phyloP scores from a whole-genome alignment of 2,329 filamentous ascomycete genomes.

The Botrytis fabae region DNA sequence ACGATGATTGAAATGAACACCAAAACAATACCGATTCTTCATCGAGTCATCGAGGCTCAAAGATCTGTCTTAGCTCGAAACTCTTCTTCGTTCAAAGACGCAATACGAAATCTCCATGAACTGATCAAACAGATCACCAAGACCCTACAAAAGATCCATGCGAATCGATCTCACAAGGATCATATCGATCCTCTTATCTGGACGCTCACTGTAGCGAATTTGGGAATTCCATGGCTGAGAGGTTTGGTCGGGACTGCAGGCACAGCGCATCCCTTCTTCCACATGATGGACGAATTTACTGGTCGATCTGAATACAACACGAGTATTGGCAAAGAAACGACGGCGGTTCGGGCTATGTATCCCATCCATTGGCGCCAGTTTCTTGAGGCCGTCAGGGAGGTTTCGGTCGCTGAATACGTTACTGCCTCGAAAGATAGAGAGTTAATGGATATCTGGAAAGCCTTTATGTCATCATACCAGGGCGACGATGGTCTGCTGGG shows the following conservation, averaged over 20 bases:
- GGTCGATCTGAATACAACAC: background rate
- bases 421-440: background rate
- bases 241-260: background rate
- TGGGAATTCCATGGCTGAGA: slow-evolving; percentile 3
- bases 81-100: slow-evolving; percentile 8
- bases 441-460: background rate
- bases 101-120: background rate
- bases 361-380: slow-evolving; percentile 6
- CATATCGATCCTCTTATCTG: slow-evolving; percentile 13
- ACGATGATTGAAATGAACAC: slow-evolving; percentile 8
- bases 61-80: slow-evolving; percentile 12
- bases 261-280: slow-evolving; percentile 9
- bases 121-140: background rate
- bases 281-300: slow-evolving; percentile 11
- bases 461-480: background rate
- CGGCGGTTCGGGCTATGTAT: background rate
- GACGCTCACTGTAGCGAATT: background rate
- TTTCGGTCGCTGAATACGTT: background rate
- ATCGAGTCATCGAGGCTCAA: background rate
- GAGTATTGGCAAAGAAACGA: slow-evolving; percentile 7
- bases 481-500: background rate
- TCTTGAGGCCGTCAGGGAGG: background rate
- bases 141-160: background rate
- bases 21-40: slow-evolving; percentile 4
- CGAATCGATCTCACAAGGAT: background rate